Evolutionary conservation across 2,329 filamentous ascomycete species (phyloP).

Genomic region (Paraphoma chrysanthemicola): DNA sequence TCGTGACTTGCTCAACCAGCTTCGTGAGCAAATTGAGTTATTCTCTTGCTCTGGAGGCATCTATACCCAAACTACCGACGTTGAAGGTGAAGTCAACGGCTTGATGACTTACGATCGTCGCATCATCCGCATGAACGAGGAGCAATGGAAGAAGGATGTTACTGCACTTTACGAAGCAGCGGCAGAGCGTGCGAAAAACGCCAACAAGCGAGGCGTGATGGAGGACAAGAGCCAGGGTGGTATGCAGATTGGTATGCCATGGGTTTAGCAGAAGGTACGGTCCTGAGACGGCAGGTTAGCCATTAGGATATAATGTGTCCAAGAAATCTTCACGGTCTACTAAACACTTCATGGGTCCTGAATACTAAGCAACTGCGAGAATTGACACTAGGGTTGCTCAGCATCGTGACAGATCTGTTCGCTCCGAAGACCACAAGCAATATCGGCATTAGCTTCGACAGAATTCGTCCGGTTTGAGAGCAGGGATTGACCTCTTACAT

Average conservation of each 20-base stretch:
- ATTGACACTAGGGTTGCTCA: too few relatives aligned
- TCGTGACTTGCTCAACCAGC: conserved; percentile 57
- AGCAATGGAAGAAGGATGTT: conserved; percentile 68
- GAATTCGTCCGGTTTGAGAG: too few relatives aligned
- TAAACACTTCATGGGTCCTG: too few relatives aligned
- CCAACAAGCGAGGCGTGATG: conserved; percentile 1
- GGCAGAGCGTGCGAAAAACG: conserved; percentile 12
- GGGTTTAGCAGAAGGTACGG: background rate
- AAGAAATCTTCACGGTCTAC: too few relatives aligned
- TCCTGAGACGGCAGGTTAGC: too few relatives aligned
- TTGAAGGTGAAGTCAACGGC: conserved; percentile 77
- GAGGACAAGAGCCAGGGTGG: background rate
- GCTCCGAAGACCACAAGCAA: background rate
- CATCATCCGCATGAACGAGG: conserved; percentile 62
- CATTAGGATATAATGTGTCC: too few relatives aligned
- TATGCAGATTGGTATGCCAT: conserved; percentile 6
- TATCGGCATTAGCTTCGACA: too few relatives aligned
- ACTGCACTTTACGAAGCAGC: conserved; percentile 64
- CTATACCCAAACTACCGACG: conserved; percentile 77
- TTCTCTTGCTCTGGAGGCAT: conserved; percentile 72
- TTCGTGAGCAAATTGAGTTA: conserved; percentile 57
- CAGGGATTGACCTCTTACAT: too few relatives aligned
- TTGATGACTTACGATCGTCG: conserved; percentile 73
- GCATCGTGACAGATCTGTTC: background rate
- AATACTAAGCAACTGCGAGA: too few relatives aligned